Percentiles rank a stretch among this genome's conserved stretches.
These are phyloP conservation scores for Ceratobasidium sp. DNA, from an alignment of 1,284 basidiomycete genomes.

Conservation along the genomic window DNA sequence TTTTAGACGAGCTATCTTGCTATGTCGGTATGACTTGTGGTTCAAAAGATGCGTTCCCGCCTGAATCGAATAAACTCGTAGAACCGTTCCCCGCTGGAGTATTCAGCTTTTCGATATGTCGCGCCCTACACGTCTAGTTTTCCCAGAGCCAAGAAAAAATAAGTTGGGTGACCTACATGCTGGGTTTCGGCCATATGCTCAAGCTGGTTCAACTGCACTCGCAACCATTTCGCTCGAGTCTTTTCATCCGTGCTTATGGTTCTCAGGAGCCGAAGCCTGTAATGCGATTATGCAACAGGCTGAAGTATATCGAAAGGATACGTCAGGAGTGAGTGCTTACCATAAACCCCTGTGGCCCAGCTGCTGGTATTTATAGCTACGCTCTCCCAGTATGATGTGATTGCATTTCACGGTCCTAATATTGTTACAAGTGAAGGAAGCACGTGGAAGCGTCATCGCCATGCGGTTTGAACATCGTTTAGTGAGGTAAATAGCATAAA, in stretches of 20 bases:
- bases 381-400: conserved; percentile 2
- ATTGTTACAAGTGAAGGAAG: conserved; percentile 20
- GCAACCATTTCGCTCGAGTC: conserved; percentile 10
- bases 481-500: background rate
- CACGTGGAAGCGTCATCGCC: conserved; percentile 12
- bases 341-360: background rate
- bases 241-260: conserved; percentile 6
- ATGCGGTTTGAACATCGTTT: background rate
- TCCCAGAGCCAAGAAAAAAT: background rate
- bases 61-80: background rate
- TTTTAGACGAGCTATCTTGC: background rate
- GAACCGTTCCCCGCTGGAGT: background rate
- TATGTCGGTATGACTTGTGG: background rate
- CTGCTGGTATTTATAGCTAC: background rate
- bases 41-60: background rate
- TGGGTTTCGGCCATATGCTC: conserved; percentile 7
- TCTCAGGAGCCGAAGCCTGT: conserved; percentile 13
- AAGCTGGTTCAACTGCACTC: conserved; percentile 13
- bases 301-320: conserved; percentile 21
- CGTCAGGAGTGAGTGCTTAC: background rate
- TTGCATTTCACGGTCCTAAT: conserved; percentile 19
- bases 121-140: background rate
- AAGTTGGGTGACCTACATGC: conserved; percentile 23
- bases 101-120: conserved; percentile 3
- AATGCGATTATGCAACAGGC: background rate